Conservation (phyloP, 768 basidiomycete genomes). For the Boletus eberwhitei region DNA sequence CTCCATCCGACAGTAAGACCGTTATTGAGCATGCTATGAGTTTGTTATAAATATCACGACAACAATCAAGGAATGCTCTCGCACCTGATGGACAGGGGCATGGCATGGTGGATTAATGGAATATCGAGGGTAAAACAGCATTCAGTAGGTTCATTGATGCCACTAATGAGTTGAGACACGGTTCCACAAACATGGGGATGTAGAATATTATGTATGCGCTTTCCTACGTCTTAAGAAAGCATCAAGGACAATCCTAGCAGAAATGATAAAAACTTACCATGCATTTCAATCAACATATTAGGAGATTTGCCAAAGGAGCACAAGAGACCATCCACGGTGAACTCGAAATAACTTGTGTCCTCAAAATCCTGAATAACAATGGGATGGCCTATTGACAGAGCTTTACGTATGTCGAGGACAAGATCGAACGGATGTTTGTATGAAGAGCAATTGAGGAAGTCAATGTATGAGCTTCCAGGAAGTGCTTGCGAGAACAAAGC, state of each 20-base stretch:
- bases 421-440: not conserved
- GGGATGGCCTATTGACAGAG: not conserved
- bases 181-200: not conserved
- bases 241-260: not conserved
- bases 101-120: not conserved
- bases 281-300: not conserved
- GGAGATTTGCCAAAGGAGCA: not conserved
- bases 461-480: no score
- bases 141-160: not conserved
- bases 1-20: conserved; percentile 3
- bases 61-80: not conserved
- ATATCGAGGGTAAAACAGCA: not conserved
- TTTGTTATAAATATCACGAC: not conserved
- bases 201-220: not conserved
- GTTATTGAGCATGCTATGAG: not conserved
- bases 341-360: not conserved
- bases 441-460: not conserved
- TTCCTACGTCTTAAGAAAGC: not conserved
- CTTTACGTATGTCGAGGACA: not conserved
- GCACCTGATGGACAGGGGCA: not conserved
- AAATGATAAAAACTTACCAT: not conserved
- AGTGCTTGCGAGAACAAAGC: no score
- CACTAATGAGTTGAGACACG: not conserved
- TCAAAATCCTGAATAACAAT: not conserved
- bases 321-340: not conserved